Conservation (phyloP, 108 stramenopile genomes). For the Cyclostephanos tholiformis region DNA sequence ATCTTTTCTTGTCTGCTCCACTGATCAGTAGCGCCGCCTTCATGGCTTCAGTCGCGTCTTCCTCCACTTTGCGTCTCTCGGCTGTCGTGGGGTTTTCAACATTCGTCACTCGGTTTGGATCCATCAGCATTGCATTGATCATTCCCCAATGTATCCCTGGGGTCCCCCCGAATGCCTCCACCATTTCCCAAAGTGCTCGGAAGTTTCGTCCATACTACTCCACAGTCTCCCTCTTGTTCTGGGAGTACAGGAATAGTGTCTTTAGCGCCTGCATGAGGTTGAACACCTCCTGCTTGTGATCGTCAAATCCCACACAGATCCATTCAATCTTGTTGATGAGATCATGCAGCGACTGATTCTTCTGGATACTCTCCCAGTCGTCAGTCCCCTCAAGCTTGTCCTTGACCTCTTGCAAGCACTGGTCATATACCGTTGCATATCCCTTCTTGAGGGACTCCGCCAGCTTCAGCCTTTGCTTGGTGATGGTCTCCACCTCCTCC, state of each 20-base stretch:
- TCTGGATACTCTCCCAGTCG: background rate
- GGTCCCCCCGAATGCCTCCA: background rate
- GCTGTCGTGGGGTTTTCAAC: background rate
- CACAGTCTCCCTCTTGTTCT: background rate
- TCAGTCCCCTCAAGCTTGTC: too few species aligned
- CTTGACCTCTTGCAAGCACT: too few species aligned
- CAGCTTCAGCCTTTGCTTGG: background rate
- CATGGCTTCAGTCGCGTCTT: background rate
- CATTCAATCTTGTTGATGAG: too few species aligned
- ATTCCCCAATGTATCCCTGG: background rate
- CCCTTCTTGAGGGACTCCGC: too few species aligned
- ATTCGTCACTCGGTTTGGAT: background rate
- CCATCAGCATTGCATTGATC: background rate
- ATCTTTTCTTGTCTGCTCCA: constrained; percentile 5
- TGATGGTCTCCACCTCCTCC: background rate
- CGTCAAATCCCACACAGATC: too few species aligned
- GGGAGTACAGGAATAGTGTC: background rate
- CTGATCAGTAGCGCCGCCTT: too few species aligned
- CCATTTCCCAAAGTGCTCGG: background rate
- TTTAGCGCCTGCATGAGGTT: background rate
- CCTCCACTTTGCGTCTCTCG: background rate
- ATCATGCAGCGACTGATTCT: background rate
- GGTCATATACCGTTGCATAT: too few species aligned
- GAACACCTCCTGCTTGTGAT: too few species aligned
- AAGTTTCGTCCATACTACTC: background rate